A percentile compares a stretch with the other conserved stretches of the same genome.
Evolutionary conservation across 371 early-diverging fungal genomes (phyloP).

Genomic region (Mucor lusitanicus): DNA sequence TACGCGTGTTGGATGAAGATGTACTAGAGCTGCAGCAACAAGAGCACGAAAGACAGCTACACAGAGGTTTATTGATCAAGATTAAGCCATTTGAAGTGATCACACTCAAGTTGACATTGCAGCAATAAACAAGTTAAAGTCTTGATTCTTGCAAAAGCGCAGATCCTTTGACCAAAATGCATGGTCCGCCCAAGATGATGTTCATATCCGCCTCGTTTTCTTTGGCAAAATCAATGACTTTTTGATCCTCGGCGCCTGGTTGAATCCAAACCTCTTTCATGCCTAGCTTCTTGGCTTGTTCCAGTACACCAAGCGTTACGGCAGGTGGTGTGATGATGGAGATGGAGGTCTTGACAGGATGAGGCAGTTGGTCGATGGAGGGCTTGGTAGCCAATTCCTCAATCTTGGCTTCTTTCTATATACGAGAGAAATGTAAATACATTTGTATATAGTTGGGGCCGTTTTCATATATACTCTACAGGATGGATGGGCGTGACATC

Average conservation of each 20-base stretch:
- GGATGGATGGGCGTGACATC: conserved; percentile 54
- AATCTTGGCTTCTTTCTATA: conserved; percentile 52
- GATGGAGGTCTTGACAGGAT: conserved; percentile 50
- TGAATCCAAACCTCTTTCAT: conserved; percentile 79
- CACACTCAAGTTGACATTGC: conserved; percentile 53
- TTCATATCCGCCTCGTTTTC: conserved; percentile 40
- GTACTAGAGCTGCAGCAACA: conserved; percentile 37
- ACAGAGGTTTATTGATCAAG: conserved; percentile 41
- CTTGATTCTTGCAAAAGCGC: conserved; percentile 15
- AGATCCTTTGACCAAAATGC: conserved; percentile 69
- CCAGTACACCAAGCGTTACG: conserved; percentile 64
- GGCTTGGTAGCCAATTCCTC: conserved; percentile 45
- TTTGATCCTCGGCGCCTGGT: conserved; percentile 73
- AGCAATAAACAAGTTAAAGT: conserved; percentile 11
- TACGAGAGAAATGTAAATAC: not conserved
- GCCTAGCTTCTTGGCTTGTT: conserved; percentile 64
- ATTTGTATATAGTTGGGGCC: not conserved
- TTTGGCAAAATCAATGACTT: conserved; percentile 52
- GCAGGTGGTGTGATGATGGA: conserved; percentile 84
- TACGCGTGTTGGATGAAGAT: conserved; percentile 43
- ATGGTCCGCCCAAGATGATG: conserved; percentile 73
- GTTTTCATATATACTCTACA: conserved; percentile 15
- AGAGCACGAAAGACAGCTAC: conserved; percentile 29
- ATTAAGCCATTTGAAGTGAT: conserved; percentile 68
- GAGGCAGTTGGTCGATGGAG: conserved; percentile 47